Evolutionary conservation across 1,139 yeast genomes (phyloP), one percentile per base, ranked within the genome.

Genomic region (Pneumocystis oryctolagi): DNA sequence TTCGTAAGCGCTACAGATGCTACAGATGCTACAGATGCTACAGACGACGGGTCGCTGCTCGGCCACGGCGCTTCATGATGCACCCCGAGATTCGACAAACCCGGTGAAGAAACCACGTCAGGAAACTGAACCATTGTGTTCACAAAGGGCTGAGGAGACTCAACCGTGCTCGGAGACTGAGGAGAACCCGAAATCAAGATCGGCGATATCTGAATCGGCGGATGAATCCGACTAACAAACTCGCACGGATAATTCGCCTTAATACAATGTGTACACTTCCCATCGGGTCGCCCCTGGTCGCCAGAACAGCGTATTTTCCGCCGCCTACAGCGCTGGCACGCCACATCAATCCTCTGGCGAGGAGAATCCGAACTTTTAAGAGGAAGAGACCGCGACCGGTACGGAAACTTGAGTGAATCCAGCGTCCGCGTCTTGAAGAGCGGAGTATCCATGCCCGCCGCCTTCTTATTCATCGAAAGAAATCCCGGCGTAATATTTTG

Each of bases 361-460:
- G 66, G 64, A 25, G 80, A 81, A 61, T 73, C 73, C 20, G 77
- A 76, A 63, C 82, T 58, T 47, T 47, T 47, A 47, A 47, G 55
- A 25, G 55, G 55, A 18, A 47, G 28, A 8, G 55, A 47, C 5
- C 55, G 55, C 5, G 55, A 47, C 14, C 55, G 55, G 4, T 47
- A 47, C 12, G 55, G 55, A 47, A 47, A 47, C 12, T 47, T 47
- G 25, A 47, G 18, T 3, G 31, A 25, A 12, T 47, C 55, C 31
- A 47, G 8, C 8, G 31, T 9, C 12, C 55, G 18, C 5, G 55
- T 47, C 9, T 47, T 47, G 25, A 47, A 47, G 3, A 47, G 30
- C 12, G n/a, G 5, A 25, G 20, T 47, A 5, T 47, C 55, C 18
- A 47, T 47, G 6, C 31, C 31, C 12, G 30, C 5, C 5, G 2